Evolutionary conservation across 2,329 filamentous ascomycete species (phyloP).

Genomic region (Phialophora expanda): DNA sequence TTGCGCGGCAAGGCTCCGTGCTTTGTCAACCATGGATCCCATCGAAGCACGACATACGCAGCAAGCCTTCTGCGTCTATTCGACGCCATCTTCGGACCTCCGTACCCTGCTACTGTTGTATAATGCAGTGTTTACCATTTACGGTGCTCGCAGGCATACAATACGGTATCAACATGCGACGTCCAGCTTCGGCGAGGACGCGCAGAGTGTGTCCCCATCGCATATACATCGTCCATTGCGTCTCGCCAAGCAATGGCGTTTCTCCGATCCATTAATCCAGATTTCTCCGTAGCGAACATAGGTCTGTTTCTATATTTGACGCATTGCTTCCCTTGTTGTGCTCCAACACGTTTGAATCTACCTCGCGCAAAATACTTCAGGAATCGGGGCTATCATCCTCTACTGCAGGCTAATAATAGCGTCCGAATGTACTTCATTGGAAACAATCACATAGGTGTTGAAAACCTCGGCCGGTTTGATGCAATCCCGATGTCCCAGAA

Average conservation of each 20-base stretch:
- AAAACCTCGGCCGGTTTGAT: too few relatives aligned
- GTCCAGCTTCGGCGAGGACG: neutral
- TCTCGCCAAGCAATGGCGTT: neutral
- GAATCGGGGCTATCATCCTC: neutral
- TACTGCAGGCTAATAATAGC: neutral
- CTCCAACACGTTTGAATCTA: neutral
- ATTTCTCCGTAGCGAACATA: neutral
- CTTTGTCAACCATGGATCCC: neutral
- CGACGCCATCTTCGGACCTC: neutral
- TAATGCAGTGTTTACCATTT: neutral
- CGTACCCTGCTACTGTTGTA: neutral
- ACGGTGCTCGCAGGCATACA: neutral
- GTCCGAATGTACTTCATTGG: neutral
- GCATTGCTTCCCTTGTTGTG: neutral
- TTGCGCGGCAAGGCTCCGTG: conserved; percentile 17
- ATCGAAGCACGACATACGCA: neutral
- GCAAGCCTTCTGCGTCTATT: neutral
- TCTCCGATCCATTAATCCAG: neutral
- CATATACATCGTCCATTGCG: neutral
- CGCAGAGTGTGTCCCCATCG: neutral
- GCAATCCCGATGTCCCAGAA: too few relatives aligned
- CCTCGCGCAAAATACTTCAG: neutral
- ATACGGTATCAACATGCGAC: neutral
- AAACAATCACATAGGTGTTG: too few relatives aligned
- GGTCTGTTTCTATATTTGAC: neutral